phyloP scores from a whole-genome alignment of 805 yeast species.

The Maudiozyma saulgeensis region DNA sequence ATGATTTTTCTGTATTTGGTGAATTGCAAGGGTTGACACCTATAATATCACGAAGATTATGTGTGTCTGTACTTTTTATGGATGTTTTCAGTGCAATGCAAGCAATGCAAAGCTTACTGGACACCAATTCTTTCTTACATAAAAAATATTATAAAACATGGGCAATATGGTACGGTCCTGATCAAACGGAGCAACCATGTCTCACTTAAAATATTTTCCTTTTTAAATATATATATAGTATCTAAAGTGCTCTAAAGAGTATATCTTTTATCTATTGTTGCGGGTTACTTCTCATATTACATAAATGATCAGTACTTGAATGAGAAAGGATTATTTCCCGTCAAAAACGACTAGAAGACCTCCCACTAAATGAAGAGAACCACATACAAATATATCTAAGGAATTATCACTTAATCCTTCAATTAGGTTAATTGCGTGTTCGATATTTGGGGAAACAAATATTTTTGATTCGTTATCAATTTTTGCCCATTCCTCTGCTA shows the following conservation, averaged over 20 bases:
- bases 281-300: neutral
- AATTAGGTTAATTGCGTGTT: conserved; percentile 53
- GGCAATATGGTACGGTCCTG: conserved; percentile 59
- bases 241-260: neutral
- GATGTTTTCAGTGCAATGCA: conserved; percentile 51
- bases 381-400: conserved; percentile 80
- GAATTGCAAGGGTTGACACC: conserved; percentile 53
- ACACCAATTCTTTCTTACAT: conserved; percentile 28
- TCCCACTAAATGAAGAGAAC: conserved; percentile 90
- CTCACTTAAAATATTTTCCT: neutral
- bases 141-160: conserved; percentile 44
- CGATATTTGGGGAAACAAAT: conserved; percentile 63
- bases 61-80: conserved; percentile 50
- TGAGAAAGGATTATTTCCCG: neutral
- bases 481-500: conserved; percentile 60
- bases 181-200: conserved; percentile 53
- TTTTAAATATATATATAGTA: neutral
- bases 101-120: conserved; percentile 42
- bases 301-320: neutral
- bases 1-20: conserved; percentile 51
- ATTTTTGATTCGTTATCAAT: conserved; percentile 34
- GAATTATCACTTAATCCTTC: conserved; percentile 20
- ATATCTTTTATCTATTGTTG: neutral
- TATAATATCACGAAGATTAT: conserved; percentile 53
- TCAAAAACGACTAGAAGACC: conserved; percentile 85